Evolutionary conservation across 805 yeast genomes (phyloP), one percentile per base, ranked within the genome.

Genomic region (Zygosaccharomyces siamensis): DNA sequence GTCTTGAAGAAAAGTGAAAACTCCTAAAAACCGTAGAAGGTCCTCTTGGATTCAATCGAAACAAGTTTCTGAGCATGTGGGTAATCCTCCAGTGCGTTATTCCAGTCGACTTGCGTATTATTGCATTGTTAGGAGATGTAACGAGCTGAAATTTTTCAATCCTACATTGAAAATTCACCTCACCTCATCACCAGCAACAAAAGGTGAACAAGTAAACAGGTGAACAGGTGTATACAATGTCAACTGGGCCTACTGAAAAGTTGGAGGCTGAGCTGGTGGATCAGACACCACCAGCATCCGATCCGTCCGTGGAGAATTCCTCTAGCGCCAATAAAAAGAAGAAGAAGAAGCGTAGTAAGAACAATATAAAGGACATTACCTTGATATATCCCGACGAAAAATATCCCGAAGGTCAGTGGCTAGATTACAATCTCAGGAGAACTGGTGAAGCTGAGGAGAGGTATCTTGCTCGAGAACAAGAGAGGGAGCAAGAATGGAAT

Each of bases 351-450:
- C 80, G 76, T 71, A 75, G 75, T 72, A 75, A 71, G 64, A 71
- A 68, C 48, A 66, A 81, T 51, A 69, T 81, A 33, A 80, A 78
- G 26, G 83, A 84, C 32, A 83, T 93, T 48, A 79, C 81, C 20
- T 72, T 75, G 38, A 72, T 81, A 45, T 92, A 79, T 67, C 84
- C 92, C 0, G 84, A 80, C 27, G 86, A 81, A 0, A 70, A 72
- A 1, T 90, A 79, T 62, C 97, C 97, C 4, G 93, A 83, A 62
- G 97, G 97, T 45, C 84, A 88, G 70, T 85, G 89, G 83, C 75
- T 73, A 39, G 76, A 70, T 45, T 78, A 79, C 51, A 89, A 85
- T 48, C 68, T 80, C 46, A 79, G 79, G 62, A 78, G 99, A 54
- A 79, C 86, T 23, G 89, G 97, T 0, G 83, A 82, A 55, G 97